Base-by-base conservation (phyloP, 495 filamentous ascomycete species). In the Tuber aestivum region DNA sequence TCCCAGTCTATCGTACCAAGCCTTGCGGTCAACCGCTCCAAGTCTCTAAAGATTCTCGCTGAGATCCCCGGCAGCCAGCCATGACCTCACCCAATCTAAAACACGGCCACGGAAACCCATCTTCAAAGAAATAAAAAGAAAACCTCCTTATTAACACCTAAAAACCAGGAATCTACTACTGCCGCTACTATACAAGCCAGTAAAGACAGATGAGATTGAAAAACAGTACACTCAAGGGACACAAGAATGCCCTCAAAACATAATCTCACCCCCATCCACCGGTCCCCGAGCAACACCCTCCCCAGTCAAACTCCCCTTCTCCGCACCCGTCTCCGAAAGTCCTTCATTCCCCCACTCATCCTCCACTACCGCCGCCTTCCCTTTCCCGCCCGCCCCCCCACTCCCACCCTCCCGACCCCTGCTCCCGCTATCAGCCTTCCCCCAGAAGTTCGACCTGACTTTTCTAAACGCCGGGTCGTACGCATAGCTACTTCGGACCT, bases 161-260 rank as follows among this genome's bases (percentile, higher is more conserved):
- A 78, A 76, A 41, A 77, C 72, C 42, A 72, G 77, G 71, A 77
- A 69, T 12, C 69, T 69, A 72, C 77, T 72, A 21, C 74, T 65
- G 44, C 77, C 75, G 10, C 68, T 73, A 35, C 32, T 23, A 32
- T 4, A 61, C 3, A 32, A 61, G 50, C n/a, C 50, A 23, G n/a
- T 3, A 32, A 61, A 65, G 32, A 35, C 18, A 3, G 32, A 65
- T 65, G 14, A 65, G 38, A 27, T 12, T 16, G 14, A 65, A 65
- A 65, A 65, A 35, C 27, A 65, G 18, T 27, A 12, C 50, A 61
- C 14, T n/a, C 50, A 61, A 27, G 50, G 35, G 18, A 65, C 27
- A 65, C 27, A 65, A n/a, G 21, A 61, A 35, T 16, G 3, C 27
- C 56, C 56, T 65, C 56, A 65, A 65, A 65, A 35, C 27, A 20